A percentile compares a stretch with the other conserved stretches of the same genome.
These are phyloP conservation scores for Xylaria venustula DNA, from an alignment of 495 filamentous ascomycete genomes.

Conservation along the genomic window DNA sequence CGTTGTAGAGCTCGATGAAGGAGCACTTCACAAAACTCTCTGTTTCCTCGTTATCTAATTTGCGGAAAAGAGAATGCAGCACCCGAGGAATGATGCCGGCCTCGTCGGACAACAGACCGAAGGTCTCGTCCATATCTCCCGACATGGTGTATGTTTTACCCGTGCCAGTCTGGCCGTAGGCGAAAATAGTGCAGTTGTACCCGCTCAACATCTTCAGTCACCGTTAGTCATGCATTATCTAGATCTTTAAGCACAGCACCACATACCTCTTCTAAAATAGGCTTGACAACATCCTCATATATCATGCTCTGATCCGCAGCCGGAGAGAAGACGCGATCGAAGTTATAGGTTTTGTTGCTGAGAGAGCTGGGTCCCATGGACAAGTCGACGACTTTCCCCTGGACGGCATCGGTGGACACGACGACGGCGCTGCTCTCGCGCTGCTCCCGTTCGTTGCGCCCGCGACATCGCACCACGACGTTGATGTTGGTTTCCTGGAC, in stretches of 20 bases:
- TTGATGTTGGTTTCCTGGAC: constrained; percentile 92
- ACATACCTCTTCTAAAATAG: constrained; percentile 85
- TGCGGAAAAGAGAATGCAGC: constrained; percentile 79
- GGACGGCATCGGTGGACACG: constrained; percentile 79
- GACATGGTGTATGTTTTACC: constrained; percentile 99
- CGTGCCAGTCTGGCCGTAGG: constrained; percentile 96
- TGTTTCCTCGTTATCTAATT: constrained; percentile 70
- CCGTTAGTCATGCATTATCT: neutral
- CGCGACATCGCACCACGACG: constrained; percentile 92
- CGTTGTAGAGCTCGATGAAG: constrained; percentile 97
- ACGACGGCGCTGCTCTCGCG: constrained; percentile 91
- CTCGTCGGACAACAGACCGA: constrained; percentile 81
- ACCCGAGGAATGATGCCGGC: constrained; percentile 94
- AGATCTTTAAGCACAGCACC: neutral
- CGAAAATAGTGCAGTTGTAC: constrained; percentile 99
- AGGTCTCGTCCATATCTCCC: constrained; percentile 86
- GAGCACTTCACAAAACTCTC: constrained; percentile 96
- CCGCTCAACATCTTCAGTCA: constrained; percentile 76
- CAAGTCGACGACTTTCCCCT: constrained; percentile 76
- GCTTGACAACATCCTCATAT: constrained; percentile 90
- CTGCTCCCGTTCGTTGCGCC: constrained; percentile 87
- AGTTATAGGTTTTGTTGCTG: constrained; percentile 94
- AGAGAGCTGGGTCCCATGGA: constrained; percentile 90
- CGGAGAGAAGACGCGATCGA: constrained; percentile 95
- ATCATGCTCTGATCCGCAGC: constrained; percentile 91